These are phyloP conservation scores for Candida piceae DNA, from an alignment of 805 yeast species.

Conservation along the genomic window DNA sequence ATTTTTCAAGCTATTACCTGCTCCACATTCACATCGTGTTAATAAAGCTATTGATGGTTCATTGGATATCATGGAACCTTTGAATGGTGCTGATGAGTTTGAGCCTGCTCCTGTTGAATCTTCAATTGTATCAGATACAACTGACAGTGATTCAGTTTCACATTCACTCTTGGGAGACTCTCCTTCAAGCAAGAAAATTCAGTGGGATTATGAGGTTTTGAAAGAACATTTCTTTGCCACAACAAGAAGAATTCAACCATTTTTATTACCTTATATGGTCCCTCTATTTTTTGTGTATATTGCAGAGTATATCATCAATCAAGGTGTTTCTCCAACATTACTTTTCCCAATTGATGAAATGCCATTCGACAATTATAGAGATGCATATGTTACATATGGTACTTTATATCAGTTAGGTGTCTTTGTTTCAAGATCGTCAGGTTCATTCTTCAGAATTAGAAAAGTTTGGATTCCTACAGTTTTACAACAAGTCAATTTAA, in stretches of 20 bases:
- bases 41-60: not conserved
- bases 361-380: slow-evolving; percentile 71
- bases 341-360: slow-evolving; percentile 66
- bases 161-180: too few relatives aligned
- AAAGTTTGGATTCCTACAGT: slow-evolving; percentile 57
- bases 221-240: slow-evolving; percentile 25
- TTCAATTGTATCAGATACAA: too few relatives aligned
- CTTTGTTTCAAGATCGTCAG: slow-evolving; percentile 83
- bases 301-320: slow-evolving; percentile 85
- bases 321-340: slow-evolving; percentile 85
- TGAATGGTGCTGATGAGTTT: too few relatives aligned
- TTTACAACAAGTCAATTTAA: slow-evolving; percentile 63
- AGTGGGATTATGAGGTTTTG: too few relatives aligned
- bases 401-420: slow-evolving; percentile 90
- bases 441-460: slow-evolving; percentile 54
- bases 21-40: not conserved
- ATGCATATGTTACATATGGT: slow-evolving; percentile 87
- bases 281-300: slow-evolving; percentile 82
- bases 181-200: too few relatives aligned
- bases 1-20: slow-evolving; percentile 26
- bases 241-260: slow-evolving; percentile 32
- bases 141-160: too few relatives aligned
- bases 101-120: too few relatives aligned
- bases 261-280: slow-evolving; percentile 66
- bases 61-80: not conserved